Evolutionary conservation across 2,329 filamentous ascomycete genomes (phyloP).

Genomic region (Microascus cirrosus): DNA sequence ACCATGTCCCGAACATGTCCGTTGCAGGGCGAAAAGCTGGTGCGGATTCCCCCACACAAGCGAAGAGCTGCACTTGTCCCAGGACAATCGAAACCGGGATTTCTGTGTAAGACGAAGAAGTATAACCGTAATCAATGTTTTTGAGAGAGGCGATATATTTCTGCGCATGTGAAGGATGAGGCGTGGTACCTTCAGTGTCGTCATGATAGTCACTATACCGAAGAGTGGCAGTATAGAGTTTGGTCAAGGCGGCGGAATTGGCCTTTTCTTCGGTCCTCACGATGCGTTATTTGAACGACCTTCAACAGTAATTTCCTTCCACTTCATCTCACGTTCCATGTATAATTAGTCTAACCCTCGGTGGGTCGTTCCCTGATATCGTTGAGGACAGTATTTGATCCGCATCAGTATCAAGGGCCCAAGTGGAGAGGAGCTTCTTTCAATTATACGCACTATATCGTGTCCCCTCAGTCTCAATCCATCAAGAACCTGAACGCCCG

Average conservation of each 20-base stretch:
- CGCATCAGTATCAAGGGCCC: too few relatives aligned
- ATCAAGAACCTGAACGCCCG: not conserved
- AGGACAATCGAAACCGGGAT: not conserved
- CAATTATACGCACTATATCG: too few relatives aligned
- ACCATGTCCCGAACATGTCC: constrained; percentile 4
- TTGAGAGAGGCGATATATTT: constrained; percentile 1
- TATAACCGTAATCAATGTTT: not conserved
- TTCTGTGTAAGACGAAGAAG: constrained; percentile 8
- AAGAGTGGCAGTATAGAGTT: constrained; percentile 1
- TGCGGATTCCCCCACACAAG: constrained; percentile 4
- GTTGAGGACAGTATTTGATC: too few relatives aligned
- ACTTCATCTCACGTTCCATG: too few relatives aligned
- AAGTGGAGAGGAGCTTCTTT: too few relatives aligned
- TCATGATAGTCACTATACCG: constrained; percentile 2
- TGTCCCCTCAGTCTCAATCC: not conserved
- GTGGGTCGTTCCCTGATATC: too few relatives aligned
- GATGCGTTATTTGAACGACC: too few relatives aligned
- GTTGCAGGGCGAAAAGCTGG: constrained; percentile 4
- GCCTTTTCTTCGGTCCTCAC: too few relatives aligned
- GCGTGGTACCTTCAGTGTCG: constrained; percentile 6
- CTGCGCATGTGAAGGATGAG: constrained; percentile 5
- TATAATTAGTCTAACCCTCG: too few relatives aligned
- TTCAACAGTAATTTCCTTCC: too few relatives aligned
- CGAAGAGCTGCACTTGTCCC: constrained; percentile 5
- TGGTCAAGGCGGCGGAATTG: too few relatives aligned